Percentiles rank a stretch among this genome's conserved stretches.
phyloP scores from a whole-genome alignment of 495 filamentous ascomycete genomes.

The Penicillium dipodomyicola region DNA sequence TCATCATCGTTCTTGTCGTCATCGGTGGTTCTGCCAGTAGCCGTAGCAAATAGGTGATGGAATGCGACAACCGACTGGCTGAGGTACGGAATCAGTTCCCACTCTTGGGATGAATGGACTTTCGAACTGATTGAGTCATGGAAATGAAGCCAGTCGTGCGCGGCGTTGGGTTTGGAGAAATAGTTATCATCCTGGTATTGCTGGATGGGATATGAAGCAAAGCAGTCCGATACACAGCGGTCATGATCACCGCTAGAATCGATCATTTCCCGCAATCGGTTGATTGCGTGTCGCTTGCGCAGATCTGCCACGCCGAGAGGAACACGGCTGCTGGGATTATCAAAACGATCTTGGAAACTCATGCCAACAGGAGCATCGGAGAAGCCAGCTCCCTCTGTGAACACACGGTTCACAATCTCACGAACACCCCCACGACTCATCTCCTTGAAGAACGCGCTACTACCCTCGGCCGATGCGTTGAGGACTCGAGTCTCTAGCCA shows the following conservation, averaged over 20 bases:
- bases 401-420: constrained; percentile 81
- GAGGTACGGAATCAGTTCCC: constrained; percentile 84
- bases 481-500: constrained; percentile 84
- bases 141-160: constrained; percentile 94
- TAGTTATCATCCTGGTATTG: constrained; percentile 90
- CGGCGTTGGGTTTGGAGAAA: constrained; percentile 79
- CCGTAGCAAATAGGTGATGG: constrained; percentile 80
- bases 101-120: constrained; percentile 75
- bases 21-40: constrained; percentile 38
- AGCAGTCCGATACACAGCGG: constrained; percentile 78
- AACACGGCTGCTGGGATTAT: constrained; percentile 27
- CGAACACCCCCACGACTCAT: constrained; percentile 74
- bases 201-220: constrained; percentile 76
- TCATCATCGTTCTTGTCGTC: constrained; percentile 41
- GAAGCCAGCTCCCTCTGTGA: constrained; percentile 84
- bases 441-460: constrained; percentile 73
- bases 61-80: constrained; percentile 83
- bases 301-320: constrained; percentile 65
- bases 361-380: constrained; percentile 50
- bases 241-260: constrained; percentile 87
- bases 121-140: constrained; percentile 77
- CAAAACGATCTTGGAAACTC: constrained; percentile 35
- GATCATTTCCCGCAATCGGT: constrained; percentile 80
- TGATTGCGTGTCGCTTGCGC: constrained; percentile 72
- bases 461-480: constrained; percentile 65